These are phyloP conservation scores for Dactylellina drechsleri DNA, from an alignment of 2,329 filamentous ascomycete species.

Conservation along the genomic window DNA sequence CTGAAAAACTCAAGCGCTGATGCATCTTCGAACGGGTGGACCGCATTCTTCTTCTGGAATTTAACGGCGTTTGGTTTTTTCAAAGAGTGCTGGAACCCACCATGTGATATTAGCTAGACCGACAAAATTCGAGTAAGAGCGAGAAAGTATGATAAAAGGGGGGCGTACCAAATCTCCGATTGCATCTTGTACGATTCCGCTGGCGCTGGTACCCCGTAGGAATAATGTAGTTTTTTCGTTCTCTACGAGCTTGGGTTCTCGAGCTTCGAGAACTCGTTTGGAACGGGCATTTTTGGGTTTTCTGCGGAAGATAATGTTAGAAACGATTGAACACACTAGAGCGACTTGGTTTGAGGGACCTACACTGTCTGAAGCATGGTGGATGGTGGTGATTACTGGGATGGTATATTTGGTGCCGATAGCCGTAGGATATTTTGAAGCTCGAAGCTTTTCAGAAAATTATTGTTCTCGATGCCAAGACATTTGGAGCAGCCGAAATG, in stretches of 20 bases:
- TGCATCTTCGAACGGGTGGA: slow-evolving; percentile 92
- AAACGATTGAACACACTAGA: neutral
- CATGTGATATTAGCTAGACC: neutral
- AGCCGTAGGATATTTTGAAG: neutral
- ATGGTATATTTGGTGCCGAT: neutral
- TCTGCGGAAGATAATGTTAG: slow-evolving; percentile 60
- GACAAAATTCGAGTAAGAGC: neutral
- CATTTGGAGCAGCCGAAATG: neutral
- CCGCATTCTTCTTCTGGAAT: slow-evolving; percentile 95
- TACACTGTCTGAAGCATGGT: slow-evolving; percentile 53
- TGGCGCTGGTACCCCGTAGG: slow-evolving; percentile 85
- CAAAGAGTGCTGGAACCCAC: slow-evolving; percentile 70
- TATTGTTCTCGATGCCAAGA: slow-evolving; percentile 45
- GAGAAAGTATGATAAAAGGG: neutral
- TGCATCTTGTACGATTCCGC: slow-evolving; percentile 82
- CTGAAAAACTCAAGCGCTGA: slow-evolving; percentile 92
- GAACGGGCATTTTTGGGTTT: slow-evolving; percentile 85
- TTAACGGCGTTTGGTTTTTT: slow-evolving; percentile 86
- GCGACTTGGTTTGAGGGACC: slow-evolving; percentile 19
- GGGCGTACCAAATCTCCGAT: slow-evolving; percentile 74
- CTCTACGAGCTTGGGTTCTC: slow-evolving; percentile 86
- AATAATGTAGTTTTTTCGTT: slow-evolving; percentile 91
- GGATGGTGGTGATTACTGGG: slow-evolving; percentile 25
- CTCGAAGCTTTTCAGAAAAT: slow-evolving; percentile 49
- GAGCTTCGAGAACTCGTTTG: slow-evolving; percentile 92